A percentile compares a stretch with the other conserved stretches of the same genome.
Evolutionary conservation across 495 filamentous ascomycete genomes (phyloP).

Genomic region (Chaetomidium leptoderma): DNA sequence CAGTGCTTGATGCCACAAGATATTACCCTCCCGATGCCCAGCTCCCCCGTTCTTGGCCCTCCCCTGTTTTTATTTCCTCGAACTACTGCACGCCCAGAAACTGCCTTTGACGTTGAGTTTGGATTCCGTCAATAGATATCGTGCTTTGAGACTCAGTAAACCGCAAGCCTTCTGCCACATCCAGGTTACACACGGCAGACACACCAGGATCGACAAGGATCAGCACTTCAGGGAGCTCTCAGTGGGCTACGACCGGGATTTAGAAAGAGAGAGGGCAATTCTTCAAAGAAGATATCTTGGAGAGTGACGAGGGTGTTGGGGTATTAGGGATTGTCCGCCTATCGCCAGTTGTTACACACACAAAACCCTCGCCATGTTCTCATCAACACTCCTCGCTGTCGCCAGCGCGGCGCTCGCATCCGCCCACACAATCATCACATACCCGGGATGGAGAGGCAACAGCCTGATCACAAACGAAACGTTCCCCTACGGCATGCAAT

Average conservation of each 20-base stretch:
- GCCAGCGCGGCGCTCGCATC: conserved; percentile 52
- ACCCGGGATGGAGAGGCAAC: conserved; percentile 92
- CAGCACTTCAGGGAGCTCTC: conserved; percentile 16
- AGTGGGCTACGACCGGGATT: neutral
- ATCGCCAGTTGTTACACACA: neutral
- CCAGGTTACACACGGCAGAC: conserved; percentile 12
- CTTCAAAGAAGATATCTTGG: neutral
- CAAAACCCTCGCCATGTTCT: conserved; percentile 36
- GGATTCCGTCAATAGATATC: neutral
- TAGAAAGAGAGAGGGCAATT: neutral
- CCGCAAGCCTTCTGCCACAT: conserved; percentile 6
- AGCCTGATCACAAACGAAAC: conserved; percentile 77
- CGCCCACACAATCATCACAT: conserved; percentile 86
- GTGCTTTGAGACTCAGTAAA: neutral
- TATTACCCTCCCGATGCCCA: conserved; percentile 30
- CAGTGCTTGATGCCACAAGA: conserved; percentile 18
- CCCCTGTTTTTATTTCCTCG: conserved; percentile 5
- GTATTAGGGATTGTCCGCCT: neutral
- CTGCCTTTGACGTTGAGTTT: neutral
- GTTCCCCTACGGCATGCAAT: conserved; percentile 93
- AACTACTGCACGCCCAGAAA: neutral
- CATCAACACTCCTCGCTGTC: conserved; percentile 49
- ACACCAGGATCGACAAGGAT: conserved; percentile 19
- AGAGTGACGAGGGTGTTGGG: neutral
- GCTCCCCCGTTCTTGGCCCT: conserved; percentile 7